Evolutionary conservation across 2,329 filamentous ascomycete species (phyloP).

Genomic region (Neopestalotiopsis sp.): DNA sequence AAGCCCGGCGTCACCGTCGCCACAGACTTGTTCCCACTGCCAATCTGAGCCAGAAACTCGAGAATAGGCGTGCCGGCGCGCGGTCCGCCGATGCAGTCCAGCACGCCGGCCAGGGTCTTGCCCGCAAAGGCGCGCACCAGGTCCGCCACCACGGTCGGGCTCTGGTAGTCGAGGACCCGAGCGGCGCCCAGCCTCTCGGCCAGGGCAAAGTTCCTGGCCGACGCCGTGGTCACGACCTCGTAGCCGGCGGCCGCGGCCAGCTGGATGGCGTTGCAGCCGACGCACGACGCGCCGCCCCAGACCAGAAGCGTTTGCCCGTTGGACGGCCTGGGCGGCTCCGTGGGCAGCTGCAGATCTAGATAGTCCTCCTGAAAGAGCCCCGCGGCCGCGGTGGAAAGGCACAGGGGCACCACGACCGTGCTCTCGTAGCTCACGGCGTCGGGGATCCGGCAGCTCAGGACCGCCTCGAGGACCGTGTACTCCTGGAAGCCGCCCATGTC

Average conservation of each 20-base stretch:
- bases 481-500: constrained; percentile 35
- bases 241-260: constrained; percentile 48
- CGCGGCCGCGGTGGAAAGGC: constrained; percentile 34
- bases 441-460: constrained; percentile 34
- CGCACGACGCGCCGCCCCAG: constrained; percentile 46
- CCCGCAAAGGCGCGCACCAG: constrained; percentile 26
- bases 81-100: constrained; percentile 31
- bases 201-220: constrained; percentile 43
- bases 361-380: constrained; percentile 33
- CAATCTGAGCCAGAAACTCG: constrained; percentile 33
- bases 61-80: constrained; percentile 27
- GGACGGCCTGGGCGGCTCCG: constrained; percentile 24
- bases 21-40: constrained; percentile 30
- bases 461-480: constrained; percentile 32
- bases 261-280: constrained; percentile 51
- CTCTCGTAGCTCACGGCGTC: constrained; percentile 34
- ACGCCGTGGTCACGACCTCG: constrained; percentile 46
- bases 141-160: constrained; percentile 32
- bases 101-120: constrained; percentile 23
- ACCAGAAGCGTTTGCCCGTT: constrained; percentile 36
- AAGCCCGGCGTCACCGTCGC: constrained; percentile 33
- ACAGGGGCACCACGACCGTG: constrained; percentile 37
- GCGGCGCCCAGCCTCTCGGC: constrained; percentile 43
- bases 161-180: constrained; percentile 45
- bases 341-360: constrained; percentile 31